phyloP scores from a whole-genome alignment of 495 filamentous ascomycete genomes.

The Chaetomidium leptoderma region DNA sequence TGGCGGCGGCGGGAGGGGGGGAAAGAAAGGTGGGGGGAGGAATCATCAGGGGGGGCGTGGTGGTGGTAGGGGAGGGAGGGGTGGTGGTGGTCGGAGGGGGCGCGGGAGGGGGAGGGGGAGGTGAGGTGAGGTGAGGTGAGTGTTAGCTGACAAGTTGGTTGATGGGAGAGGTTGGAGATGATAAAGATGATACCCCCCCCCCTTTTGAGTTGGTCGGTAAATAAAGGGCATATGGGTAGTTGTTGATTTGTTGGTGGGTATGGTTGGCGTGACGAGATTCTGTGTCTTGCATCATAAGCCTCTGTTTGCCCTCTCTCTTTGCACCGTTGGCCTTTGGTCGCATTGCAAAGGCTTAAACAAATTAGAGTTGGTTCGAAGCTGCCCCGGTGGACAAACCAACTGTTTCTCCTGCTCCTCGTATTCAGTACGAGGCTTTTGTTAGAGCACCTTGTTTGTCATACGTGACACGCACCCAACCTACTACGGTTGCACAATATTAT shows the following conservation, averaged over 20 bases:
- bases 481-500: neutral
- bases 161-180: neutral
- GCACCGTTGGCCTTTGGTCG: neutral
- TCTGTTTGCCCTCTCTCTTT: neutral
- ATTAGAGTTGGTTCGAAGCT: neutral
- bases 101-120: slow-evolving; percentile 31
- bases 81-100: slow-evolving; percentile 40
- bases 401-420: slow-evolving; percentile 3
- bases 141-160: neutral
- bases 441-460: neutral
- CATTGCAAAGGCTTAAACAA: neutral
- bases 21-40: slow-evolving; percentile 38
- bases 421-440: neutral
- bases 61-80: slow-evolving; percentile 34
- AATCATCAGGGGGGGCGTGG: slow-evolving; percentile 40
- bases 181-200: too few species aligned
- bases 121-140: slow-evolving; percentile 6
- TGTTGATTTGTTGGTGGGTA: neutral
- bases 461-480: slow-evolving; percentile 1
- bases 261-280: neutral
- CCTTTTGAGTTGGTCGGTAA: neutral
- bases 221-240: too few species aligned
- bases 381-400: neutral
- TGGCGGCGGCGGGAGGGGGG: slow-evolving; percentile 31
- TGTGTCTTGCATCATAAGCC: neutral